Base-by-base conservation (phyloP, 2,329 filamentous ascomycete genomes). In the Ceratocystis alfenasii region DNA sequence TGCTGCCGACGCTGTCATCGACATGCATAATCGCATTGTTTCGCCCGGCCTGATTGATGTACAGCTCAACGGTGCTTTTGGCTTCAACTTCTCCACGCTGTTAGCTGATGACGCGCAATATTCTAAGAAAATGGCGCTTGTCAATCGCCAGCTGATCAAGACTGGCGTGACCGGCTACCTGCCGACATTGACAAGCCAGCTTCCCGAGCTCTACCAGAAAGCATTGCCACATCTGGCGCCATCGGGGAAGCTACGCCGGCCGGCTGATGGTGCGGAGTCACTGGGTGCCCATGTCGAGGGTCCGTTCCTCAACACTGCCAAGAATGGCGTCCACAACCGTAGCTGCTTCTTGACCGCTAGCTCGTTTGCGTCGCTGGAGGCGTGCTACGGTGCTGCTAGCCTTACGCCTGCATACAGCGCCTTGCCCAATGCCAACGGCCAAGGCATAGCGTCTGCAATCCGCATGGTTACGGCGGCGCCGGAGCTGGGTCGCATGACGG, bases 261-360 rank as follows among this genome's bases (percentile, higher is more conserved):
- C 89, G 44, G 75, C 79, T 50, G 83, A 89, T 69, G 92, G 92
- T 59, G 86, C 90, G 61, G 91, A 96, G 76, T 94, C 89, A 0
- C 82, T 96, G 15, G 92, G 92, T 36, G 91, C 91, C 2, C 92
- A 96, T 72, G 88, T 89, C 73, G 92, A 96, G 79, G 92, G 92
- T 0, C 92, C 92, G 0, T 96, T 96, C 76, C 80, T 96, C 65
- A 89, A 79, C 71, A 86, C 88, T 0, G 83, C 84, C 60, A 93
- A 93, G 74, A 95, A 95, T 72, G 92, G 92, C 63, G 87, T 95
- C 46, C 92, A 96, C 78, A 89, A 88, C 72, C 77, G 81, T 20
- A 82, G 86, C 66, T 87, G 94, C 17, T 80, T 96, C 57, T 83
- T 80, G 50, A 76, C 84, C 62, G 87, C 83, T 10, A 75, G 83